These are phyloP conservation scores for Chalaropsis ovoidea DNA, from an alignment of 2,329 filamentous ascomycete species.

Conservation along the genomic window DNA sequence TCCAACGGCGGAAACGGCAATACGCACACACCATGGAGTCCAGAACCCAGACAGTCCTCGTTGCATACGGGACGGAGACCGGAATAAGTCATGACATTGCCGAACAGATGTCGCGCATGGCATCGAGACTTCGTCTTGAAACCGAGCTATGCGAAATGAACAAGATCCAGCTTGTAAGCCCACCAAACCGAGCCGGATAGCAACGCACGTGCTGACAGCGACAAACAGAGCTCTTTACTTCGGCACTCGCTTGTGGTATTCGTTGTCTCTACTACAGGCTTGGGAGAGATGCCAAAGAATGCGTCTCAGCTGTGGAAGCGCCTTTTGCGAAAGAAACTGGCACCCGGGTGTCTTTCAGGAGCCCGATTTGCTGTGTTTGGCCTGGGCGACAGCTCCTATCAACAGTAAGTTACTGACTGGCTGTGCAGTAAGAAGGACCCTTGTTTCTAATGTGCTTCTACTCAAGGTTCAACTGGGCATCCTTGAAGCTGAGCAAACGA, in stretches of 20 bases:
- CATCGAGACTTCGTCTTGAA: slow-evolving; percentile 68
- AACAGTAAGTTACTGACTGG: slow-evolving; percentile 50
- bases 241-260: slow-evolving; percentile 58
- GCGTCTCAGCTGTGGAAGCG: slow-evolving; percentile 73
- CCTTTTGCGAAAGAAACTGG: slow-evolving; percentile 67
- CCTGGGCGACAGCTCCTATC: slow-evolving; percentile 87
- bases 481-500: slow-evolving; percentile 75
- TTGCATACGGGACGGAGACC: slow-evolving; percentile 91
- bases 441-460: not conserved
- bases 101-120: slow-evolving; percentile 64
- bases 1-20: not conserved
- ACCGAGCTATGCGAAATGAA: slow-evolving; percentile 70
- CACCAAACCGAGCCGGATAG: not conserved
- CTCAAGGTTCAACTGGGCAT: slow-evolving; percentile 79
- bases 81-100: slow-evolving; percentile 89
- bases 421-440: not conserved
- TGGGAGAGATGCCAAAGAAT: slow-evolving; percentile 86
- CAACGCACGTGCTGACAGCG: not conserved
- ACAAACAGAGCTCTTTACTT: slow-evolving; percentile 40
- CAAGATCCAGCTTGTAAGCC: slow-evolving; percentile 58
- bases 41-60: slow-evolving; percentile 42
- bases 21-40: not conserved
- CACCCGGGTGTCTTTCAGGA: slow-evolving; percentile 55
- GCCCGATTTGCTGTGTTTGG: slow-evolving; percentile 79
- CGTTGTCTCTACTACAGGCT: slow-evolving; percentile 82